Base-by-base conservation (phyloP, 2,329 filamentous ascomycete species). In the Macrophomina pseudophaseolina region DNA sequence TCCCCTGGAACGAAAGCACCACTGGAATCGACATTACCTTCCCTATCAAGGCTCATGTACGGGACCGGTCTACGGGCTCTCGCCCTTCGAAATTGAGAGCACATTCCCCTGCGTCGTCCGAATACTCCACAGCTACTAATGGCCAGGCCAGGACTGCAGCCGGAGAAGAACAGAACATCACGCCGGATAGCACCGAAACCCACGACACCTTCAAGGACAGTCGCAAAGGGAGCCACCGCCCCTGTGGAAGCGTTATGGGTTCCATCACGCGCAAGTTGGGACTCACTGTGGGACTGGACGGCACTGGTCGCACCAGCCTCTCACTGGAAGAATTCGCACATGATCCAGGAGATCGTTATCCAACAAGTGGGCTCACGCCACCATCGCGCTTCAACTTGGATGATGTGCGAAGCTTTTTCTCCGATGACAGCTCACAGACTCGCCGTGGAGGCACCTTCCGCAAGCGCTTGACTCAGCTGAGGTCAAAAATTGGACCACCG, bases 271-370 rank as follows among this genome's bases (percentile, higher is more conserved):
- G 67, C 5, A 69, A 65, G 44, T 40, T 70, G 32, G 68, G 67
- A 28, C 60, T 49, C 23, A 42, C 60, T 18, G 38, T 66, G 48
- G 65, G 65, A 23, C 35, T 56, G 4, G 63, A 65, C 28, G 33
- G 35, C 11, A 44, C 33, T 16, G 42, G 42, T 28, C 53, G 54
- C 18, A 52, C 44, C 14, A 52, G 46, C 48, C 33, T 60, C 5
- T 59, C 54, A 4, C 42, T 66, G 7, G 53, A 59, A 4, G 65
- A 66, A 11, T 52, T 32, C 44, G 48, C 65, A n/a, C 56, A 62
- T 38, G 65, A 66, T 28, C 65, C 65, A 33, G 82, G 82, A 48
- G 82, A 84, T 66, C 80, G 82, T 32, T 84, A 84, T 70, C 82
- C 82, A 32, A 82, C 80, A 9, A 81, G 80, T 62, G 78, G 78